These are phyloP conservation scores for Ogataea ganodermae DNA, from an alignment of 805 yeast genomes.

Conservation along the genomic window DNA sequence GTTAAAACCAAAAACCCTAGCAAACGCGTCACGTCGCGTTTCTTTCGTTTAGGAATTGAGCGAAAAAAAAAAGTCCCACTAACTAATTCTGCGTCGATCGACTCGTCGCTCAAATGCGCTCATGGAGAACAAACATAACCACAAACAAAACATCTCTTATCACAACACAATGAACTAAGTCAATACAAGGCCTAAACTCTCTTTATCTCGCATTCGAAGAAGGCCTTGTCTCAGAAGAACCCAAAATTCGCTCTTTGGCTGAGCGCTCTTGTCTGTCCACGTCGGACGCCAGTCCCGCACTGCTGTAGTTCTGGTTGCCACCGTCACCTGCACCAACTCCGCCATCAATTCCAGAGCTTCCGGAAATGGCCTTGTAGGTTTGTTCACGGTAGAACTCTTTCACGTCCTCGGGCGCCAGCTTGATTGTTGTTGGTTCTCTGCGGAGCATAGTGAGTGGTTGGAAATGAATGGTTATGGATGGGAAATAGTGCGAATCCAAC, in stretches of 20 bases:
- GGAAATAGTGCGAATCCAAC: no score
- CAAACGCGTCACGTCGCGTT: slow-evolving; percentile 7
- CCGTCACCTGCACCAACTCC: slow-evolving; percentile 5
- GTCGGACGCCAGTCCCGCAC: slow-evolving; percentile 1
- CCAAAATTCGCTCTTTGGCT: slow-evolving; percentile 25
- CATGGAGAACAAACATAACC: not conserved
- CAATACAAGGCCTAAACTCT: not conserved
- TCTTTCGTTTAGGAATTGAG: not conserved
- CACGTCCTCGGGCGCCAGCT: slow-evolving; percentile 69
- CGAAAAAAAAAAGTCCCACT: not conserved
- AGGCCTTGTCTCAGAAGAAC: slow-evolving; percentile 12
- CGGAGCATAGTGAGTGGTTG: slow-evolving; percentile 49
- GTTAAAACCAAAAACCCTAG: no score
- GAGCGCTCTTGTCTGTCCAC: slow-evolving; percentile 11
- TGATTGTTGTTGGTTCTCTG: slow-evolving; percentile 69
- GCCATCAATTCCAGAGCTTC: slow-evolving; percentile 4
- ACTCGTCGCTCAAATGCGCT: not conserved
- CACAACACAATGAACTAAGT: no score
- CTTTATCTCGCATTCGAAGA: slow-evolving; percentile 8
- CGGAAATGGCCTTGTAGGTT: slow-evolving; percentile 25
- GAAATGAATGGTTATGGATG: not conserved
- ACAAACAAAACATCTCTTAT: not conserved
- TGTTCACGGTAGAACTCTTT: slow-evolving; percentile 35
- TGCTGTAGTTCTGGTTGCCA: slow-evolving; percentile 19
- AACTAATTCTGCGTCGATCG: not conserved